phyloP scores from a whole-genome alignment of 176 grass and related monocot species.

The Paspalum vaginatum region DNA sequence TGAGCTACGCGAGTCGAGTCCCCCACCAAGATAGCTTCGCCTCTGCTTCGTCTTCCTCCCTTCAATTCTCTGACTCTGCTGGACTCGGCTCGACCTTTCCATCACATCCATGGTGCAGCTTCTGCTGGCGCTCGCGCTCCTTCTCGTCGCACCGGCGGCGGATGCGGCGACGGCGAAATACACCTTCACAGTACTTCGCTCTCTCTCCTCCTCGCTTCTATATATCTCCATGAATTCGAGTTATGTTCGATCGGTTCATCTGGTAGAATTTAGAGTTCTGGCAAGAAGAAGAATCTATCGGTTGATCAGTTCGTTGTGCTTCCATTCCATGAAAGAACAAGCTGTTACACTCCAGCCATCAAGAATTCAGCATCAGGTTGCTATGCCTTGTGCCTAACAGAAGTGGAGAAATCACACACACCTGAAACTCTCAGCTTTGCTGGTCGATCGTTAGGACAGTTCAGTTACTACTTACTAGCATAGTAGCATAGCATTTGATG shows the following conservation, averaged over 20 bases:
- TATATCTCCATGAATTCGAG: conserved; percentile 28
- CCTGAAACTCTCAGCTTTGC: not conserved
- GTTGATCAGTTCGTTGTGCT: not conserved
- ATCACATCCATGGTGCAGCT: conserved; percentile 50
- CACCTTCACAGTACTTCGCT: conserved; percentile 51
- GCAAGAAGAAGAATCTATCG: not conserved
- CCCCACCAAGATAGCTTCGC: conserved; percentile 26
- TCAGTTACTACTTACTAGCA: not conserved
- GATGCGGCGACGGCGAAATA: conserved; percentile 53
- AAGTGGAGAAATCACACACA: not conserved
- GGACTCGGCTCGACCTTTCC: conserved; percentile 44
- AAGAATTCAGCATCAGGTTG: not conserved
- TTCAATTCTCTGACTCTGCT: not conserved
- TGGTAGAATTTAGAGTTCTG: not conserved
- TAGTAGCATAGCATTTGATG: not conserved
- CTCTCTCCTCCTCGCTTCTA: not conserved
- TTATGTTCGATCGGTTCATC: conserved; percentile 9
- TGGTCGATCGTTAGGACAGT: not conserved
- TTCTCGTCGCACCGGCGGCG: conserved; percentile 32
- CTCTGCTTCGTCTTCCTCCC: conserved; percentile 28
- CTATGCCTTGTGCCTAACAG: not conserved
- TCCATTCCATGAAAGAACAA: conserved; percentile 3
- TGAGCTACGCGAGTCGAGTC: conserved; percentile 35
- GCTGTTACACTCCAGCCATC: not conserved
- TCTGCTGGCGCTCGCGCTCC: conserved; percentile 38